Evolutionary conservation across 495 filamentous ascomycete species (phyloP).

Genomic region (Cairneyella variabilis): DNA sequence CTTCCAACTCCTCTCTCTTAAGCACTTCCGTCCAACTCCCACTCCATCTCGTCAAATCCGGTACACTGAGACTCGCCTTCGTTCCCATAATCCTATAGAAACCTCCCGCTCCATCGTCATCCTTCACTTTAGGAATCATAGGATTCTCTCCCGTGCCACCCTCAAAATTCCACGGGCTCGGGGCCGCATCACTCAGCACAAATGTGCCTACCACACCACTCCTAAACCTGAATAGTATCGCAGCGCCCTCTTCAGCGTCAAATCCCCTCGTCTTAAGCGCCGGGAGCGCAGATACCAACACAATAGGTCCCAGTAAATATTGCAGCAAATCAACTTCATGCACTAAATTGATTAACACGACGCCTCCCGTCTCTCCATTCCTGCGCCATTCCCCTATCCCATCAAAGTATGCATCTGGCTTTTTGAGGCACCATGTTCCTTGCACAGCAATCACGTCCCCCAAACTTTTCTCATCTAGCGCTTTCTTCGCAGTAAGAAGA

Average conservation of each 20-base stretch:
- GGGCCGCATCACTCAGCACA: slow-evolving; percentile 47
- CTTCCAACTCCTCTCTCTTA: slow-evolving; percentile 29
- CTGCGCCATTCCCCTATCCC: slow-evolving; percentile 48
- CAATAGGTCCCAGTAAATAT: slow-evolving; percentile 52
- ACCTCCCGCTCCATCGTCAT: slow-evolving; percentile 30
- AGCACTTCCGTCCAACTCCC: slow-evolving; percentile 32
- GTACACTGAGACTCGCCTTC: slow-evolving; percentile 49
- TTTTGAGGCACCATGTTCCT: slow-evolving; percentile 51
- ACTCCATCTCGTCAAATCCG: slow-evolving; percentile 52
- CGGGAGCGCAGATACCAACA: slow-evolving; percentile 45
- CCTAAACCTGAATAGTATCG: slow-evolving; percentile 50
- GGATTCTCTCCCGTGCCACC: slow-evolving; percentile 57
- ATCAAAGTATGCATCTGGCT: slow-evolving; percentile 49
- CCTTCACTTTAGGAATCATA: slow-evolving; percentile 36
- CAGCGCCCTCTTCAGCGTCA: slow-evolving; percentile 54
- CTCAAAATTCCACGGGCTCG: slow-evolving; percentile 52
- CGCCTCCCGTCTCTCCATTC: slow-evolving; percentile 37
- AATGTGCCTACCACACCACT: slow-evolving; percentile 58
- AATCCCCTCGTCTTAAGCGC: slow-evolving; percentile 40
- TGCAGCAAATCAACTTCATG: slow-evolving; percentile 60
- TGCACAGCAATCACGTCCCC: slow-evolving; percentile 49
- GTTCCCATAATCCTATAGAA: slow-evolving; percentile 57
- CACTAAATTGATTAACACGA: slow-evolving; percentile 55
- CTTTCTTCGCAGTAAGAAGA: slow-evolving; percentile 43
- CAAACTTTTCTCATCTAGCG: slow-evolving; percentile 34